A percentile compares a stretch with the other conserved stretches of the same genome.
Conservation (phyloP, 1,284 basidiomycete genomes). For the Tilletia setariae region DNA sequence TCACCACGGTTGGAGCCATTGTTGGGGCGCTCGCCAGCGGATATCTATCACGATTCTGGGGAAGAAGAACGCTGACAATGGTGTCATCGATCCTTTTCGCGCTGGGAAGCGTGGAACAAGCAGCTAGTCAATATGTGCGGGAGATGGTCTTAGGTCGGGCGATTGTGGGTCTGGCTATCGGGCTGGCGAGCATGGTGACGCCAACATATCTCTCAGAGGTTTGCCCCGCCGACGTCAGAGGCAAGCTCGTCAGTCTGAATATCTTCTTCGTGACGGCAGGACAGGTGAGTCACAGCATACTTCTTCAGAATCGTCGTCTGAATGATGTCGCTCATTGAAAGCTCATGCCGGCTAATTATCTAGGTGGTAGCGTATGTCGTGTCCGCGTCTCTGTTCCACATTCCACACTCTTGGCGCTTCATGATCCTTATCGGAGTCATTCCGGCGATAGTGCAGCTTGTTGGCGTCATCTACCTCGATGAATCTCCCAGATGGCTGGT, state of each 20-base stretch:
- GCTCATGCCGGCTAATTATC: not conserved
- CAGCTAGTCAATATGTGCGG: conserved; percentile 37
- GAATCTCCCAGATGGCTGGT: conserved; percentile 46
- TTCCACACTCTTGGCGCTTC: conserved; percentile 46
- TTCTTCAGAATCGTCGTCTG: not conserved
- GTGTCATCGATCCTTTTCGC: conserved; percentile 37
- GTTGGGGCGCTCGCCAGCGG: conserved; percentile 36
- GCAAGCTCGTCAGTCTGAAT: conserved; percentile 41
- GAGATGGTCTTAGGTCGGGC: conserved; percentile 43
- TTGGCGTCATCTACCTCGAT: conserved; percentile 39
- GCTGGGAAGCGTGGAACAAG: conserved; percentile 43
- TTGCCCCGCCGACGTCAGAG: conserved; percentile 30
- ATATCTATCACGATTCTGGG: conserved; percentile 35
- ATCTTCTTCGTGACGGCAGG: conserved; percentile 45
- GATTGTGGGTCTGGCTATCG: conserved; percentile 43
- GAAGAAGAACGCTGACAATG: conserved; percentile 41
- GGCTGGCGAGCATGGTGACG: conserved; percentile 36
- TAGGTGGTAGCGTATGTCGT: conserved; percentile 39
- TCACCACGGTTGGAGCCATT: conserved; percentile 46
- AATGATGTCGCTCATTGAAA: not conserved
- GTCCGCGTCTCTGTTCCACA: conserved; percentile 37
- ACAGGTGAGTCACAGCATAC: conserved; percentile 21
- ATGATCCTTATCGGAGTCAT: conserved; percentile 41
- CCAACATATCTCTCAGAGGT: conserved; percentile 8
- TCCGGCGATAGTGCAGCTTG: conserved; percentile 40